phyloP scores from a whole-genome alignment of 2,329 filamentous ascomycete species.

The Diaporthe citrichinensis region DNA sequence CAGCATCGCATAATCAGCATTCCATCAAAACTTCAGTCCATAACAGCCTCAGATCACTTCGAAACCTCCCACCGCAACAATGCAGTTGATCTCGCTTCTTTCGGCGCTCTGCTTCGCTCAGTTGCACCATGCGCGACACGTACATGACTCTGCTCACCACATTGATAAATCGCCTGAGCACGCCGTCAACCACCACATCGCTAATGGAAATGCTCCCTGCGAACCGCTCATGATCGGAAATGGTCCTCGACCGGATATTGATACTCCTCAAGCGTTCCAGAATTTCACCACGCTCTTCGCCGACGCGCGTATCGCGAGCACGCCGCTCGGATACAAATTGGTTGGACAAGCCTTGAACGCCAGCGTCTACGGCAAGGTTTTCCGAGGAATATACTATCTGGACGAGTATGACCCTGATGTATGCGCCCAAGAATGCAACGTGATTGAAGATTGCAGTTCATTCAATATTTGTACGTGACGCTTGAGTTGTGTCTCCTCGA shows the following conservation, averaged over 20 bases:
- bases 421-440: constrained; percentile 28
- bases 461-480: constrained; percentile 40
- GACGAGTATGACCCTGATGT: constrained; percentile 23
- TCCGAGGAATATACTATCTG: constrained; percentile 2
- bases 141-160: background rate
- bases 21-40: too few species aligned
- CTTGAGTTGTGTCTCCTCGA: background rate
- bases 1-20: background rate
- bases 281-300: constrained; percentile 10
- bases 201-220: background rate
- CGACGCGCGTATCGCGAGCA: background rate
- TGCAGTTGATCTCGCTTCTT: background rate
- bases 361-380: constrained; percentile 3
- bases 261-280: constrained; percentile 9
- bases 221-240: background rate
- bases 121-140: background rate
- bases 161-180: background rate
- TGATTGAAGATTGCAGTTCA: constrained; percentile 13
- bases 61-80: background rate
- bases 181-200: background rate
- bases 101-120: background rate
- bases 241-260: background rate
- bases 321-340: constrained; percentile 9
- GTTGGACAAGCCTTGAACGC: constrained; percentile 16
- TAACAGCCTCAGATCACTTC: background rate